Evolutionary conservation across 1,284 basidiomycete genomes (phyloP).

Genomic region (Irpex rosettiformis): DNA sequence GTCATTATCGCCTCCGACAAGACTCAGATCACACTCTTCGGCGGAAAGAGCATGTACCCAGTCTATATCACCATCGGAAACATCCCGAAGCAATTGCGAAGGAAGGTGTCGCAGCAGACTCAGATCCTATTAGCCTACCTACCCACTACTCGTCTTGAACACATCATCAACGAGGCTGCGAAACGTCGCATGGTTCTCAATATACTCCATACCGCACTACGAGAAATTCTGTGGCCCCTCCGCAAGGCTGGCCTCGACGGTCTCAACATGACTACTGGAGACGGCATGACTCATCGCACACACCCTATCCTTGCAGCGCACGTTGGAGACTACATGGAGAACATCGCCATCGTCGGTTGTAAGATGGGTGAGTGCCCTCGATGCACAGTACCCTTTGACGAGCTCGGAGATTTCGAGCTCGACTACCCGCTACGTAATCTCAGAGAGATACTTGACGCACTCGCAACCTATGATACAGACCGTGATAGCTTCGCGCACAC

Average conservation of each 20-base stretch:
- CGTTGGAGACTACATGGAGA: too few species aligned
- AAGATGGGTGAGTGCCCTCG: neutral
- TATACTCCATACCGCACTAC: conserved; percentile 23
- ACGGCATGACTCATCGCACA: conserved; percentile 17
- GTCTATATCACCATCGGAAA: too few species aligned
- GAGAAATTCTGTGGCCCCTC: conserved; percentile 14
- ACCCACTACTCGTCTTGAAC: conserved; percentile 23
- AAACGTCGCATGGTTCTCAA: conserved; percentile 14
- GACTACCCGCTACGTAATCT: conserved; percentile 3
- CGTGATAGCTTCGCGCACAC: conserved; percentile 13
- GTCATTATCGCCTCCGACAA: too few species aligned
- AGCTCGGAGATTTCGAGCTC: conserved; percentile 2
- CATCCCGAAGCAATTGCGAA: too few species aligned
- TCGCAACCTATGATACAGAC: neutral
- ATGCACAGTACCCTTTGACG: neutral
- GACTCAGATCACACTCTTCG: too few species aligned
- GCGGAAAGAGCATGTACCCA: too few species aligned
- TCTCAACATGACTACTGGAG: conserved; percentile 17
- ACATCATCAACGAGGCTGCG: conserved; percentile 20
- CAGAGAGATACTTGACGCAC: neutral
- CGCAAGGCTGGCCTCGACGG: conserved; percentile 12
- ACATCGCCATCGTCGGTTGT: neutral
- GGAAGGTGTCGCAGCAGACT: too few species aligned
- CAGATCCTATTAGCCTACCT: too few species aligned
- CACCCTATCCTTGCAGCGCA: too few species aligned